Evolutionary conservation across 176 grass and related monocot genomes (phyloP).

Genomic region (Olyra latifolia): DNA sequence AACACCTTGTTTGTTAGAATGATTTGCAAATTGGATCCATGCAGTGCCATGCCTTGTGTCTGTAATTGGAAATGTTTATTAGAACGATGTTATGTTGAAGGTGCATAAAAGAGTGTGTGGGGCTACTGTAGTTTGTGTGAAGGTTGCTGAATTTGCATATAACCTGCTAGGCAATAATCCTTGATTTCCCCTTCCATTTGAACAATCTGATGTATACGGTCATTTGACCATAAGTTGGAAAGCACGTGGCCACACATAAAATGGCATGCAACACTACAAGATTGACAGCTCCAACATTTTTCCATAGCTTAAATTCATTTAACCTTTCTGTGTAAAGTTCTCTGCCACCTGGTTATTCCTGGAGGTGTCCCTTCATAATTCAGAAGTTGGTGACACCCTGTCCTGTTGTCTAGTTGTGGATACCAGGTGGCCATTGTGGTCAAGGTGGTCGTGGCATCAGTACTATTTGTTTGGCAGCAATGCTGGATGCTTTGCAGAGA

Average conservation of each 20-base stretch:
- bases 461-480: slow-evolving; percentile 36
- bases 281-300: background rate
- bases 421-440: slow-evolving; percentile 25
- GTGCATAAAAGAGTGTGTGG: background rate
- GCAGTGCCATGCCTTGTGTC: background rate
- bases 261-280: background rate
- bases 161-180: background rate
- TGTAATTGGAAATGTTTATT: background rate
- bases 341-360: slow-evolving; percentile 30
- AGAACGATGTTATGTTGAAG: background rate
- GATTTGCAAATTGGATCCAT: background rate
- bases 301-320: background rate
- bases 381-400: slow-evolving; percentile 23
- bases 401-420: slow-evolving; percentile 9
- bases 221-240: slow-evolving; percentile 16
- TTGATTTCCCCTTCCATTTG: background rate
- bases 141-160: background rate
- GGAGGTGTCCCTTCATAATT: slow-evolving; percentile 24
- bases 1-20: background rate
- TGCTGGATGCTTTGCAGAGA: slow-evolving; percentile 29
- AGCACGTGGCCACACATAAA: background rate
- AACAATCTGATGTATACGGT: background rate
- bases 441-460: slow-evolving; percentile 38
- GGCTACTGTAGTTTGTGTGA: background rate
- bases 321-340: slow-evolving; percentile 1